A percentile compares a stretch with the other conserved stretches of the same genome.
phyloP scores from a whole-genome alignment of 208 protist genomes.

The Acanthamoeba culbertsoni region DNA sequence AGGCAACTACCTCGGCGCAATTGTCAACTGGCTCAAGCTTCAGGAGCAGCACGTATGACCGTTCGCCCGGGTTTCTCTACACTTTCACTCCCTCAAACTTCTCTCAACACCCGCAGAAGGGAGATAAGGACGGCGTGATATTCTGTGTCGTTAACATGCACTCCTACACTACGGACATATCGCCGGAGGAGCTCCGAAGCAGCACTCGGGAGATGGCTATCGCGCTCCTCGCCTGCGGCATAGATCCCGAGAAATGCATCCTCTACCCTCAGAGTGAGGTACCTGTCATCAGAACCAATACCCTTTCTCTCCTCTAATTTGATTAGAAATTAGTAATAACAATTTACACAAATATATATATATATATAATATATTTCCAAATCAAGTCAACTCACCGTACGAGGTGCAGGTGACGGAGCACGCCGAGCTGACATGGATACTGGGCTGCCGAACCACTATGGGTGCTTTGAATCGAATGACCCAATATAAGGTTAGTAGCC shows the following conservation, averaged over 20 bases:
- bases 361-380: too few species aligned
- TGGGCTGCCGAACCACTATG: constrained; percentile 69
- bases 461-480: constrained; percentile 70
- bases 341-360: too few species aligned
- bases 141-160: constrained; percentile 82
- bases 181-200: not conserved
- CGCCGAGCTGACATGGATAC: constrained; percentile 74
- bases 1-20: constrained; percentile 81
- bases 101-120: not conserved
- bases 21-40: constrained; percentile 76
- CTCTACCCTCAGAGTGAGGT: constrained; percentile 73
- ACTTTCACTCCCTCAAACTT: not conserved
- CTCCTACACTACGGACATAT: constrained; percentile 71
- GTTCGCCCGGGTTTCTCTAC: not conserved
- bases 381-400: not conserved
- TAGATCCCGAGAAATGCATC: constrained; percentile 75
- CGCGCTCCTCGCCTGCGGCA: constrained; percentile 75
- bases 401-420: constrained; percentile 67
- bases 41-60: constrained; percentile 56
- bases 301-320: too few species aligned
- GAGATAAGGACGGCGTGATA: constrained; percentile 15
- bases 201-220: constrained; percentile 60
- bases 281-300: too few species aligned
- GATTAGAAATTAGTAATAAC: too few species aligned
- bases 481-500: constrained; percentile 68